These are phyloP conservation scores for Erucastrum elatum DNA, from an alignment of 345 rosid genomes.

Conservation along the genomic window DNA sequence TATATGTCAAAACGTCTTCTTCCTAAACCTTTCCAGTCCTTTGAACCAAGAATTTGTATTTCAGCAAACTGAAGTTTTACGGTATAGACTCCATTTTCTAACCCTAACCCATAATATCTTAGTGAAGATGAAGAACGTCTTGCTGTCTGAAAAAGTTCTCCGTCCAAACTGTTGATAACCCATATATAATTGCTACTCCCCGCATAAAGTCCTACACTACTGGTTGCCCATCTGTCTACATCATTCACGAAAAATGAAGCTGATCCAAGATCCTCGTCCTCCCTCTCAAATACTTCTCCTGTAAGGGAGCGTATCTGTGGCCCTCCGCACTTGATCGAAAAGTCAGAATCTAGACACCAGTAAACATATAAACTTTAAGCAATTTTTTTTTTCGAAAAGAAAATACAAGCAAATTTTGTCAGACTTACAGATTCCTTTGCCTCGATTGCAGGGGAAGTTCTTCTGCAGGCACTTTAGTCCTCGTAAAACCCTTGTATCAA, in stretches of 20 bases:
- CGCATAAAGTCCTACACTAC: conserved; percentile 45
- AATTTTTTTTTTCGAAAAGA: not conserved
- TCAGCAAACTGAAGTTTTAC: conserved; percentile 33
- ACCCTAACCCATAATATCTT: conserved; percentile 10
- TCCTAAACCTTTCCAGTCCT: conserved; percentile 44
- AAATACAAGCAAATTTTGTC: not conserved
- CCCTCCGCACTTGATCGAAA: too few relatives aligned
- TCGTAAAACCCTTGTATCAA: conserved; percentile 21
- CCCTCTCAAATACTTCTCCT: too few relatives aligned
- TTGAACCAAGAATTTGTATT: not conserved
- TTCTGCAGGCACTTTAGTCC: conserved; percentile 68
- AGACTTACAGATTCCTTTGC: conserved; percentile 54
- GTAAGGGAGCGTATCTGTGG: too few relatives aligned
- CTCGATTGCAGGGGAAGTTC: conserved; percentile 35
- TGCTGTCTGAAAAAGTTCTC: conserved; percentile 44
- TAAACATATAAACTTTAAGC: not conserved
- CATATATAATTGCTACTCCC: conserved; percentile 31
- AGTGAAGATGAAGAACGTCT: conserved; percentile 41
- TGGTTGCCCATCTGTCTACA: conserved; percentile 52
- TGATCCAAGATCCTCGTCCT: conserved; percentile 56
- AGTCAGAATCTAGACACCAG: too few relatives aligned
- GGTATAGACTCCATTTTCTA: conserved; percentile 35
- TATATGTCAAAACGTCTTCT: conserved; percentile 52
- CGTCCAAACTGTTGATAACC: conserved; percentile 37
- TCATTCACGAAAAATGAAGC: conserved; percentile 50